A percentile compares a stretch with the other conserved stretches of the same genome.
Conservation (phyloP, 495 filamentous ascomycete genomes). For the Penicillium argentinense region DNA sequence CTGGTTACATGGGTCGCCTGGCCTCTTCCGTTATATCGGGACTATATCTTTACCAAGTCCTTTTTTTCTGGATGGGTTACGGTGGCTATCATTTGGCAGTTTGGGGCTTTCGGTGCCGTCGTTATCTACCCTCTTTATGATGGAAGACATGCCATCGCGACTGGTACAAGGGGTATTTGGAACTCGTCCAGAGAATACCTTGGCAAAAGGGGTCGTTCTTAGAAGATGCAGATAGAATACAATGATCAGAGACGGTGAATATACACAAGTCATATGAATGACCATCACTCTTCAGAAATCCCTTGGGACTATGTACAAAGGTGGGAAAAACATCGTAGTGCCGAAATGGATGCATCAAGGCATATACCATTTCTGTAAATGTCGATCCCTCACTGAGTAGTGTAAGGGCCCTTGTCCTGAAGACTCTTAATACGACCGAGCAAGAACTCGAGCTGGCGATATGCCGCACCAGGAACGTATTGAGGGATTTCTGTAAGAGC, state of each 20-base stretch:
- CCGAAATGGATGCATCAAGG: too few relatives aligned
- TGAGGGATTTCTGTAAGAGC: slow-evolving; percentile 46
- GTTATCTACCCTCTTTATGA: slow-evolving; percentile 49
- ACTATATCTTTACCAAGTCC: slow-evolving; percentile 44
- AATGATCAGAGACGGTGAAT: too few relatives aligned
- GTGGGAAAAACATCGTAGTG: too few relatives aligned
- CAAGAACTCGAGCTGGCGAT: slow-evolving; percentile 67
- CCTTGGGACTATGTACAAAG: too few relatives aligned
- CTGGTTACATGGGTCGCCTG: slow-evolving; percentile 41
- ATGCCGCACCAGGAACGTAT: slow-evolving; percentile 62
- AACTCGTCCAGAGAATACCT: slow-evolving; percentile 9
- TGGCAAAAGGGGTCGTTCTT: neutral
- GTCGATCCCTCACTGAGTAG: slow-evolving; percentile 24
- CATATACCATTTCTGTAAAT: neutral
- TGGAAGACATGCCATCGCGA: slow-evolving; percentile 36
- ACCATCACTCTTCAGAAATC: too few relatives aligned
- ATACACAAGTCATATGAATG: too few relatives aligned
- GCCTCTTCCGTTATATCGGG: slow-evolving; percentile 45
- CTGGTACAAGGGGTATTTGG: slow-evolving; percentile 28
- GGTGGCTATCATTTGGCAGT: slow-evolving; percentile 49
- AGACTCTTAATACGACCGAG: slow-evolving; percentile 57
- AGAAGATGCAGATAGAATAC: too few relatives aligned
- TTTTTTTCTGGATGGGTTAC: slow-evolving; percentile 49
- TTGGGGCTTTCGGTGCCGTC: slow-evolving; percentile 41
- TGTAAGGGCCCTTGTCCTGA: slow-evolving; percentile 32